Base-by-base conservation (phyloP, 2,329 filamentous ascomycete genomes). In the Fusarium anthophilum region DNA sequence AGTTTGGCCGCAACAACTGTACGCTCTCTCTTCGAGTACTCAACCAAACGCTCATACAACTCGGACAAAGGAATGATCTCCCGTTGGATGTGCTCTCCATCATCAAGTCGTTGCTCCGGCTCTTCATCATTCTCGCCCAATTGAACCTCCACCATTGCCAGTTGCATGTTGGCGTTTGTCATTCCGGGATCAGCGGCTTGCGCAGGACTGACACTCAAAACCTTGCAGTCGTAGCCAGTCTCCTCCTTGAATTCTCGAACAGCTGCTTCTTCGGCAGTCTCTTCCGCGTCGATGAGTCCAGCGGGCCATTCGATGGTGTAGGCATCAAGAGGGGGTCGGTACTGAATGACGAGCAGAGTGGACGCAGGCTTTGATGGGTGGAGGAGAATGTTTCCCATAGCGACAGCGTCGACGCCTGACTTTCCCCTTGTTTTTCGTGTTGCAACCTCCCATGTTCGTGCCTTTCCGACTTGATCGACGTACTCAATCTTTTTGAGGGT, bases 261-360 rank as follows among this genome's bases (percentile, higher is more conserved):
- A 5, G 76, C 76, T 0, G 76, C 76, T 65, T 78, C 48, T 8
- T 78, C 76, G 15, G 70, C 65, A 18, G 73, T 78, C 39, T 78
- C 76, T 5, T 78, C 73, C 1, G 73, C 75, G n/a, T 78, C 76
- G 15, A 78, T 70, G 20, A 78, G 75, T 5, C 76, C 76, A 2
- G 76, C 76, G 0, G 76, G 76, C 76, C 76, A 78, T n/a, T 78
- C 76, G 20, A 78, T 70, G 0, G 76, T 78, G 68, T 76, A 78
- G 56, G 76, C 69, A 44, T 78, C 76, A 28, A 78, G 72, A 47
- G 76, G 76, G 7, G 76, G 76, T 24, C 76, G 74, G 43, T 78
- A 78, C 3, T 78, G 76, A 35, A 78, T 78, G 59, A 78, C 76
- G 41, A 78, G 61, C 10, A 78, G 67, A 50, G 76, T 78, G 7